phyloP scores from a whole-genome alignment of 2,329 filamentous ascomycete genomes.

The Epichloe bromicola region DNA sequence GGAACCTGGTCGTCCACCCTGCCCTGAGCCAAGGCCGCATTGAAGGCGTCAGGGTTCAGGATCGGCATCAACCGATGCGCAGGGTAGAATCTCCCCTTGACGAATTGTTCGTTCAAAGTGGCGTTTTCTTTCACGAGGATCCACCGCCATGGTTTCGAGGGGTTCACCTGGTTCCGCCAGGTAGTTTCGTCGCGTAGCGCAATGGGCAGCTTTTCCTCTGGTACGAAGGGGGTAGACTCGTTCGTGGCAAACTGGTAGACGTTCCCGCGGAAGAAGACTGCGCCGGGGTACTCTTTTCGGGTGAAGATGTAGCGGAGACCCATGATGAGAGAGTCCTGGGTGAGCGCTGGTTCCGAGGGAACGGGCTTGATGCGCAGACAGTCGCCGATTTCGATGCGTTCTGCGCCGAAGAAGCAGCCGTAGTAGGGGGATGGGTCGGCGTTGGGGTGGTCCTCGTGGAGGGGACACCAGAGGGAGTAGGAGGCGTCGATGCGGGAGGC shows the following conservation, averaged over 20 bases:
- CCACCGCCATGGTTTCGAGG: constrained; percentile 23
- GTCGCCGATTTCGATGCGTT: constrained; percentile 34
- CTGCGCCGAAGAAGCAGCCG: constrained; percentile 38
- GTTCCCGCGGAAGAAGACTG: constrained; percentile 28
- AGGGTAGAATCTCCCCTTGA: constrained; percentile 44
- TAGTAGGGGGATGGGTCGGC: constrained; percentile 26
- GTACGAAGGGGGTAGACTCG: constrained; percentile 16
- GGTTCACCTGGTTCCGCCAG: constrained; percentile 25
- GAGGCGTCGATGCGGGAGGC: constrained; percentile 35
- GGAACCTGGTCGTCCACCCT: constrained; percentile 30
- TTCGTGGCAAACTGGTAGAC: constrained; percentile 24
- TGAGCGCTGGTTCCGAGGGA: constrained; percentile 22
- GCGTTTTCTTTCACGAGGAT: constrained; percentile 30
- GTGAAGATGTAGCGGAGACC: constrained; percentile 29
- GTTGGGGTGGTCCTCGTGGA: constrained; percentile 17
- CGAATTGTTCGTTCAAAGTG: constrained; percentile 32
- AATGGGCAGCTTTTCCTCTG: constrained; percentile 27
- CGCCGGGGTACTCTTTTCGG: constrained; percentile 20
- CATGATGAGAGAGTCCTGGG: constrained; percentile 20
- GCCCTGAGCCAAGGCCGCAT: constrained; percentile 24
- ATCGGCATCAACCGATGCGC: constrained; percentile 39
- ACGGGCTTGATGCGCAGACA: constrained; percentile 34
- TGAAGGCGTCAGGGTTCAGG: constrained; percentile 27
- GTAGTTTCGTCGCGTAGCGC: constrained; percentile 26
- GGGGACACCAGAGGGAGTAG: constrained; percentile 33